Percentiles rank a stretch among this genome's conserved stretches.
These are phyloP conservation scores for Termitomyces sp. DNA, from an alignment of 768 basidiomycete genomes.

Conservation along the genomic window DNA sequence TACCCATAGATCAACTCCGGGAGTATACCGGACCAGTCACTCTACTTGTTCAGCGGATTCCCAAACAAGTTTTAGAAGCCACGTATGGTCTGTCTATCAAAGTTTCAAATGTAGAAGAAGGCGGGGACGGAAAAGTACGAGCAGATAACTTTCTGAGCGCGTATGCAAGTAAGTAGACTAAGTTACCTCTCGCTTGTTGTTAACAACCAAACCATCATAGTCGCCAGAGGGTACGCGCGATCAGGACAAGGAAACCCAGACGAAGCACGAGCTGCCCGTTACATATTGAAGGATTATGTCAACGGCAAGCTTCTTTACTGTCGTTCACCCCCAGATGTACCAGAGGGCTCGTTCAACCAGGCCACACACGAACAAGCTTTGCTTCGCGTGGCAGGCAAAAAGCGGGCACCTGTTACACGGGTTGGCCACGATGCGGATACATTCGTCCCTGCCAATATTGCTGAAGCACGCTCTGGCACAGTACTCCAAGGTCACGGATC, in stretches of 20 bases:
- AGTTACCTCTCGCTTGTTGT: neutral
- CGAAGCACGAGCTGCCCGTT: conserved; percentile 89
- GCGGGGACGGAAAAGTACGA: conserved; percentile 71
- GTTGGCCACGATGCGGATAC: conserved; percentile 85
- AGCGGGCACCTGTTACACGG: conserved; percentile 83
- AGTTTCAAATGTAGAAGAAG: conserved; percentile 66
- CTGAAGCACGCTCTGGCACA: conserved; percentile 18
- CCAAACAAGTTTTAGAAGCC: conserved; percentile 80
- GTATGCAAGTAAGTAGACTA: conserved; percentile 78
- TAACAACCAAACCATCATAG: conserved; percentile 39
- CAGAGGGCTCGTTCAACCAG: conserved; percentile 71
- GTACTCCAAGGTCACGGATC: conserved; percentile 31
- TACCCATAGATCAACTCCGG: conserved; percentile 96
- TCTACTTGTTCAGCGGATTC: conserved; percentile 75
- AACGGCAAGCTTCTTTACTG: conserved; percentile 90
- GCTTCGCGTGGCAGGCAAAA: conserved; percentile 65
- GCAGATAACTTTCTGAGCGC: conserved; percentile 82
- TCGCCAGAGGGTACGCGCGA: conserved; percentile 89
- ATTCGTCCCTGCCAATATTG: conserved; percentile 49
- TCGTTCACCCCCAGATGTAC: conserved; percentile 76
- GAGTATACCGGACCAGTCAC: conserved; percentile 86
- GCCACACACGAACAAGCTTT: conserved; percentile 62
- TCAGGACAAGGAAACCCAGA: conserved; percentile 97
- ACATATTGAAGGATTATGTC: conserved; percentile 95
- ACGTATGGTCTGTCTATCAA: conserved; percentile 84